Percentiles rank a stretch among this genome's conserved stretches.
Conservation (phyloP, 2,329 filamentous ascomycete species). For the Diaporthe amygdali region DNA sequence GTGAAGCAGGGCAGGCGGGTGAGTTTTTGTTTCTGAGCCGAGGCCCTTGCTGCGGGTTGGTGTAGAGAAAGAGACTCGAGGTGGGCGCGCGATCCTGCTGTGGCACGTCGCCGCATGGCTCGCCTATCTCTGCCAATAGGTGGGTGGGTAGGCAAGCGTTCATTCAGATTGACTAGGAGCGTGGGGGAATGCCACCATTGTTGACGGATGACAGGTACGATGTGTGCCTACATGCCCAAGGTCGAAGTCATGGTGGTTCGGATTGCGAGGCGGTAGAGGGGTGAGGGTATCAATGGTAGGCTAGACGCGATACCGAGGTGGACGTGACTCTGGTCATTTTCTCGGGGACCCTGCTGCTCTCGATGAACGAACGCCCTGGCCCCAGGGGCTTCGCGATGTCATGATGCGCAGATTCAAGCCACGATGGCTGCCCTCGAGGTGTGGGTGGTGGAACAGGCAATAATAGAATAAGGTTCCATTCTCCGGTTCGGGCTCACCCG, state of each 20-base stretch:
- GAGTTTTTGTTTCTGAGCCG: background rate
- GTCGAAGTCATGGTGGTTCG: background rate
- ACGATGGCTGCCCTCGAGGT: background rate
- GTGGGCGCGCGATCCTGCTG: background rate
- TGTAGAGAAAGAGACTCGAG: background rate
- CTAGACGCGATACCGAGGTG: background rate
- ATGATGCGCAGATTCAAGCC: background rate
- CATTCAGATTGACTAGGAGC: background rate
- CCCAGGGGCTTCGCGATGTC: background rate
- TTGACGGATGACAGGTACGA: background rate
- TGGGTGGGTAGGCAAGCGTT: background rate
- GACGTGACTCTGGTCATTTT: background rate
- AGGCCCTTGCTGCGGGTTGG: background rate
- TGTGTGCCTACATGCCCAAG: background rate
- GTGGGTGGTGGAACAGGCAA: background rate
- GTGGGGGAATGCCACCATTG: background rate
- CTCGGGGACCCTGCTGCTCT: background rate
- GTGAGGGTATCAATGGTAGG: background rate
- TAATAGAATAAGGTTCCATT: conserved; percentile 12
- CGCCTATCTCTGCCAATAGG: background rate
- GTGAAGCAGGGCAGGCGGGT: background rate
- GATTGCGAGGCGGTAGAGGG: too few relatives aligned
- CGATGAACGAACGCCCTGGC: background rate
- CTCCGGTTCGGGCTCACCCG: conserved; percentile 5
- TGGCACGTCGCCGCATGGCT: background rate